Evolutionary conservation across 2,329 filamentous ascomycete species (phyloP).

Genomic region (Aspergillus luchuensis): DNA sequence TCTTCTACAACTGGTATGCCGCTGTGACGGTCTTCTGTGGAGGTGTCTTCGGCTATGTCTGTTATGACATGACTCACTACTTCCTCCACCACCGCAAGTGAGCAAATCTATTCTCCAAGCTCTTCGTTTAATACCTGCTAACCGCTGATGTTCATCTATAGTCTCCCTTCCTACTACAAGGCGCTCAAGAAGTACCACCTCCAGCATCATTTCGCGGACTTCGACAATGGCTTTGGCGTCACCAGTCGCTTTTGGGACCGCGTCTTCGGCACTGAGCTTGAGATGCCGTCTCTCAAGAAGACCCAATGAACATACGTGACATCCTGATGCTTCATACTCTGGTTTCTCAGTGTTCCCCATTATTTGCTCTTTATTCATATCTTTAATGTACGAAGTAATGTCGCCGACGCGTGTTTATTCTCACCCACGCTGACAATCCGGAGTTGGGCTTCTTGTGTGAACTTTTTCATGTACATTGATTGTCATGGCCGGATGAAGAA

Average conservation of each 20-base stretch:
- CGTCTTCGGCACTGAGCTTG: conserved; percentile 86
- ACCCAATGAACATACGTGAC: conserved; percentile 30
- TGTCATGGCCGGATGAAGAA: not conserved
- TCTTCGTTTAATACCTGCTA: conserved; percentile 10
- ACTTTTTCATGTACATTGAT: conserved; percentile 12
- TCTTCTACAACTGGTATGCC: conserved; percentile 82
- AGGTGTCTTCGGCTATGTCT: conserved; percentile 91
- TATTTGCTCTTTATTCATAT: not conserved
- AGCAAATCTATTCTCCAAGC: conserved; percentile 34
- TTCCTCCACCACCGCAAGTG: conserved; percentile 93
- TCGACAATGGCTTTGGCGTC: conserved; percentile 95
- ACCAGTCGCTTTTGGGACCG: conserved; percentile 95
- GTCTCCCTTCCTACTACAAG: conserved; percentile 84
- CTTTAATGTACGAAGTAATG: conserved; percentile 21
- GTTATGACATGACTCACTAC: conserved; percentile 97
- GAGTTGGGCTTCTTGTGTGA: not conserved
- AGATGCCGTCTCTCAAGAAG: conserved; percentile 44
- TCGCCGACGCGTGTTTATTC: conserved; percentile 5
- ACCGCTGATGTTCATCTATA: conserved; percentile 29
- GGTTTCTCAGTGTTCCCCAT: not conserved
- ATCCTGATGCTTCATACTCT: not conserved
- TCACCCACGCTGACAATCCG: conserved; percentile 5
- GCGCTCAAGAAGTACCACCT: conserved; percentile 96
- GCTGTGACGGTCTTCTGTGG: conserved; percentile 80
- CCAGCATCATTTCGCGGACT: conserved; percentile 96